A percentile compares a stretch with the other conserved stretches of the same genome.
Conservation (phyloP, 1,284 basidiomycete genomes). For the Cutaneotrichosporon cutaneum region DNA sequence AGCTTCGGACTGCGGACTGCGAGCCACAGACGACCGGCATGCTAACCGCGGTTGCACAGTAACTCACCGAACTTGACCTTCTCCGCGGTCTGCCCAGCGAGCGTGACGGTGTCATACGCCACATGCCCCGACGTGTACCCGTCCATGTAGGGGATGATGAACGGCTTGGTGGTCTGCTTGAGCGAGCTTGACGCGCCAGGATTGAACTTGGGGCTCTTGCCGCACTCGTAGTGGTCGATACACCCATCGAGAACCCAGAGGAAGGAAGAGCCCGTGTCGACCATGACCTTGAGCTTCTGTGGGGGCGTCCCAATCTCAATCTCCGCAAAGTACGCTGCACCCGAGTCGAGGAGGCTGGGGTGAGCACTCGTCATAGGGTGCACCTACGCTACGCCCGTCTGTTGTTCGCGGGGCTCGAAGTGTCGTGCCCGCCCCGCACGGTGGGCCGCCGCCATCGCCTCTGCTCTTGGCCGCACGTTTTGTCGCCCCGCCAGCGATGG, state of each 20-base stretch:
- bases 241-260: constrained; percentile 51
- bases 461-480: no score
- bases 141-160: constrained; percentile 1
- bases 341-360: constrained; percentile 38
- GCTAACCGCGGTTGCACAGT: background rate
- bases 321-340: constrained; percentile 41
- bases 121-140: constrained; percentile 2
- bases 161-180: constrained; percentile 36
- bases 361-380: constrained; percentile 13
- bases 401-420: background rate
- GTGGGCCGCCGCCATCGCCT: background rate
- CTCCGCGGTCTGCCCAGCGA: background rate
- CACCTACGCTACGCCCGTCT: background rate
- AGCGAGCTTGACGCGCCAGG: constrained; percentile 28
- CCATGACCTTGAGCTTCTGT: constrained; percentile 59
- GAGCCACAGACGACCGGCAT: background rate
- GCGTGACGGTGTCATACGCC: constrained; percentile 2
- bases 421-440: background rate
- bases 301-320: constrained; percentile 46
- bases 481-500: no score
- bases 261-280: constrained; percentile 62
- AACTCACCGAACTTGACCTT: constrained; percentile 1
- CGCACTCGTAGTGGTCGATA: constrained; percentile 23
- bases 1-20: background rate
- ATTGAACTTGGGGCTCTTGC: constrained; percentile 24